Conservation (phyloP, 2,329 filamentous ascomycete species). For the Hypoxylon sp. region DNA sequence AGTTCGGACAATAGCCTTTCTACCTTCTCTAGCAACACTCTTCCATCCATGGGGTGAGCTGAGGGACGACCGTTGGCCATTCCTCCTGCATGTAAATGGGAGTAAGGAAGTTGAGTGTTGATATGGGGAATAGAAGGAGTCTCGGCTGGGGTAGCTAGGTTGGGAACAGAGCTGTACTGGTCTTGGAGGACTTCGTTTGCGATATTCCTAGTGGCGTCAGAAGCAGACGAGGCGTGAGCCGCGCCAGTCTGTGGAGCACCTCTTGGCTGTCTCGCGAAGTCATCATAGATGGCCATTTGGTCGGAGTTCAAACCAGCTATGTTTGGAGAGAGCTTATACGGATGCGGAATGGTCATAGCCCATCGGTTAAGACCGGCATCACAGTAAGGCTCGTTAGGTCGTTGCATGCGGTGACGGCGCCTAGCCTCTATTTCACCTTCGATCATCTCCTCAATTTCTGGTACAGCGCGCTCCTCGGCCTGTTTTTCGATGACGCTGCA, state of each 20-base stretch:
- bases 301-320: slow-evolving; percentile 84
- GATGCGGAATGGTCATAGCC: slow-evolving; percentile 93
- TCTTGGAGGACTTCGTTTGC: slow-evolving; percentile 76
- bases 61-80: slow-evolving; percentile 67
- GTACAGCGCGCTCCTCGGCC: slow-evolving; percentile 91
- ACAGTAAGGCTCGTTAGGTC: slow-evolving; percentile 87
- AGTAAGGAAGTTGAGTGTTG: slow-evolving; percentile 69
- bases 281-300: slow-evolving; percentile 96
- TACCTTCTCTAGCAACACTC: slow-evolving; percentile 68
- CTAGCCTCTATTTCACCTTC: slow-evolving; percentile 84
- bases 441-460: slow-evolving; percentile 95
- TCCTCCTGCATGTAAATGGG: slow-evolving; percentile 64
- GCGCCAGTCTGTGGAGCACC: slow-evolving; percentile 69
- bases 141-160: slow-evolving; percentile 72
- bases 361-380: slow-evolving; percentile 87
- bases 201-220: slow-evolving; percentile 73
- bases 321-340: slow-evolving; percentile 85
- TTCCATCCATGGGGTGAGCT: slow-evolving; percentile 64
- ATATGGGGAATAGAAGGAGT: slow-evolving; percentile 70
- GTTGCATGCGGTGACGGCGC: slow-evolving; percentile 79
- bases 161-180: slow-evolving; percentile 70
- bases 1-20: slow-evolving; percentile 72
- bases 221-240: slow-evolving; percentile 70
- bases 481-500: slow-evolving; percentile 96
- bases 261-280: slow-evolving; percentile 90